Base-by-base conservation (phyloP, 2,329 filamentous ascomycete species). In the Botrytis paeoniae region DNA sequence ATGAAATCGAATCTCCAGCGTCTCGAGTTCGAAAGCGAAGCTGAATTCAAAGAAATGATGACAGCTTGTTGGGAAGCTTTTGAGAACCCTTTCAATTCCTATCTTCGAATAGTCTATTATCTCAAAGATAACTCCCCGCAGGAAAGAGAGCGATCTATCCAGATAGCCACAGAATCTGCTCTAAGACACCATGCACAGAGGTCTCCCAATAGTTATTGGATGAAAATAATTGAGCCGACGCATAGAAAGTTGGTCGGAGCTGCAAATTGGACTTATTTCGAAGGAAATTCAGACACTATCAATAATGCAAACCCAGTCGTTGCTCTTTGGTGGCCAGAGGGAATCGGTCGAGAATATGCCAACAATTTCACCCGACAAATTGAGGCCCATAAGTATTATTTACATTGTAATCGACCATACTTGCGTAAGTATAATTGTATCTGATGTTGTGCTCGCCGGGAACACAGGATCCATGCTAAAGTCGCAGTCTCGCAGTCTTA, bases 131-230 rank as follows among this genome's bases (percentile, higher is more conserved):
- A 12, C 32, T 61, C 59, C 9, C 32, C 59, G 1, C 35, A 61
- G 32, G 59, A 61, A 37, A 20, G 59, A 61, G 59, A 61, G 32
- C 32, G 32, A 37, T 61, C 59, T 61, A 37, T 61, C 4, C 32
- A 61, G 20, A n/a, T 25, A 61, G 59, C 59, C 22, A 61, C 32
- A 14, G 9, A 22, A 37, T 35, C 32, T 16, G 32, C 32, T 4
- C 3, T 61, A 22, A 61, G 10, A 25, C 20, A 61, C 32, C 59
- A 61, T 39, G 35, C 59, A 16, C 22, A 25, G 20, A 25, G 4
- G 7, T 25, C 20, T 61, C 51, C 66, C 37, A 35, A 51, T 41
- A 70, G 54, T n/a, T n/a, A 37, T 61, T 70, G 66, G 66, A 70
- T 70, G 35, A 59, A 70, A 29, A 54, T 61, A 2, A 60, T 20